A percentile compares a stretch with the other conserved stretches of the same genome.
Evolutionary conservation across 2,329 filamentous ascomycete genomes (phyloP).

Genomic region (Tolypocladium endophyticum): DNA sequence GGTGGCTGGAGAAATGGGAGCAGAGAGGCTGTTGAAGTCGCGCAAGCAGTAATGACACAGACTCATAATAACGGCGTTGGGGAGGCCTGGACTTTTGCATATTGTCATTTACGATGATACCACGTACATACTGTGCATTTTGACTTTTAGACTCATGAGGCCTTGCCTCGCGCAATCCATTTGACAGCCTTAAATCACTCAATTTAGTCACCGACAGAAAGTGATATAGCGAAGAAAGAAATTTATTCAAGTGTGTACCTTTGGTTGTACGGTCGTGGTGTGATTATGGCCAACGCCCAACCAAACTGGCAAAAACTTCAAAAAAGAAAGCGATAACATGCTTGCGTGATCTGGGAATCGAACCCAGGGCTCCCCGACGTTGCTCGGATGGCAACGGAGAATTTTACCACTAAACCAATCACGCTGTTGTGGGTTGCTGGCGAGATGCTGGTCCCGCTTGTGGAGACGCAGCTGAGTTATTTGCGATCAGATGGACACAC

Average conservation of each 20-base stretch:
- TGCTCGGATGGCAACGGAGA: slow-evolving; percentile 3
- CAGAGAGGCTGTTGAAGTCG: slow-evolving; percentile 29
- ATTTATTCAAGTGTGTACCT: no score
- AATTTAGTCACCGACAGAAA: no score
- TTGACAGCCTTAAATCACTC: no score
- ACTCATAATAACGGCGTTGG: not conserved
- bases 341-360: slow-evolving; percentile 4
- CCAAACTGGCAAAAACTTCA: not conserved
- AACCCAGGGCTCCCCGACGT: slow-evolving; percentile 3
- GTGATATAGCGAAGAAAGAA: no score
- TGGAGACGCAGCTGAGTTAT: not conserved
- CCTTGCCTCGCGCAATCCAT: no score
- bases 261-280: no score
- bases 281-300: no score
- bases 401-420: slow-evolving; percentile 5
- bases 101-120: not conserved
- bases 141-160: no score
- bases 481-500: not conserved
- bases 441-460: not conserved
- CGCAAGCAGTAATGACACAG: not conserved
- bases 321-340: not conserved
- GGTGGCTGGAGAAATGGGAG: slow-evolving; percentile 39
- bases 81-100: not conserved
- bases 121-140: not conserved
- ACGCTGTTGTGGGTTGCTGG: not conserved